Percentiles rank a stretch among this genome's conserved stretches.
phyloP scores from a whole-genome alignment of 768 basidiomycete genomes.

The Boletus bicolor region DNA sequence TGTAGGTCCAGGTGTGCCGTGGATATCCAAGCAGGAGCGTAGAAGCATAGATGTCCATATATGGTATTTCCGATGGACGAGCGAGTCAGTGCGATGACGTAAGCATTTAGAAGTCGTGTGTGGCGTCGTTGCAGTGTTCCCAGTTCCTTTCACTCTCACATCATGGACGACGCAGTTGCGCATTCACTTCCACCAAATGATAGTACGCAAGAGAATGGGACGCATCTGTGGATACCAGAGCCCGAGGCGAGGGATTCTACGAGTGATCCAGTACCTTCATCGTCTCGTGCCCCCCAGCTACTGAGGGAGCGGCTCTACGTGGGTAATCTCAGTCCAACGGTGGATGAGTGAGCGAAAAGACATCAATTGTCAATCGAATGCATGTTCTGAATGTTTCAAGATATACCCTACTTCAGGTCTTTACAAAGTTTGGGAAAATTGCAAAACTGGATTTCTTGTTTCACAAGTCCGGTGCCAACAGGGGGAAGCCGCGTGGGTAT shows the following conservation, averaged over 20 bases:
- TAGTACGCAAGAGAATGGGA: constrained; percentile 3
- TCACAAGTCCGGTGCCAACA: constrained; percentile 85
- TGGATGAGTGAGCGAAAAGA: constrained; percentile 68
- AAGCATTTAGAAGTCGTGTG: constrained; percentile 1
- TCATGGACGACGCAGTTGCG: constrained; percentile 11
- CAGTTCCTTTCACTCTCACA: background rate
- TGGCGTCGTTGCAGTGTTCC: background rate
- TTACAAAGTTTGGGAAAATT: constrained; percentile 89
- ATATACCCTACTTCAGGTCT: constrained; percentile 84
- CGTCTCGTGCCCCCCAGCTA: constrained; percentile 28
- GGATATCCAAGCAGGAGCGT: too few relatives aligned
- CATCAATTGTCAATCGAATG: background rate
- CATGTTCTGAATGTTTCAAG: constrained; percentile 39
- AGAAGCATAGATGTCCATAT: too few relatives aligned
- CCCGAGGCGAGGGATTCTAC: constrained; percentile 20
- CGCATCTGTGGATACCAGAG: constrained; percentile 34
- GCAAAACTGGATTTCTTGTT: constrained; percentile 93
- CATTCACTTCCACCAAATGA: background rate
- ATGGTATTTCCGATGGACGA: too few relatives aligned
- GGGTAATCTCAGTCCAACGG: constrained; percentile 82
- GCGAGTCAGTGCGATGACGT: constrained; percentile 4
- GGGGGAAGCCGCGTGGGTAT: constrained; percentile 93
- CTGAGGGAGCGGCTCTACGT: constrained; percentile 81
- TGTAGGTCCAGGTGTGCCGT: too few relatives aligned
- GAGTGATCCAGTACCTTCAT: constrained; percentile 18